Base-by-base conservation (phyloP, 2,329 filamentous ascomycete genomes). In the Helminthosporium solani region DNA sequence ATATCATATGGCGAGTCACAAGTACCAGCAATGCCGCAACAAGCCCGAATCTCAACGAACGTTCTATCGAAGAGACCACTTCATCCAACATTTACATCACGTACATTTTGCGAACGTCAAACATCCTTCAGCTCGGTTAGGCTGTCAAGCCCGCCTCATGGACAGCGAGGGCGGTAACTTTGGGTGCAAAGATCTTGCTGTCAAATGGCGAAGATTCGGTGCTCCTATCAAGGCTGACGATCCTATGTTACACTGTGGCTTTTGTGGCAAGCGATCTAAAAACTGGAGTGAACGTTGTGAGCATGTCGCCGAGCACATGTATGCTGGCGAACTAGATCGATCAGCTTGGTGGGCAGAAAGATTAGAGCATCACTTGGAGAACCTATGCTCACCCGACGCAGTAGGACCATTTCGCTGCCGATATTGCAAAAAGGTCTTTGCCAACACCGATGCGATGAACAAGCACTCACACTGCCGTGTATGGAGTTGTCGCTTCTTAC, bases 41-140 rank as follows among this genome's bases (percentile, higher is more conserved):
- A 67, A 69, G 44, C 62, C 64, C 7, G 66, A 68, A 33, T 58
- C 60, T 8, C 63, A 69, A 42, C 53, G 66, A n/a, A 69, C 66
- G 0, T 69, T 69, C 40, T 69, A 67, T 44, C 60, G 66, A 14
- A 56, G 66, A 30, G 66, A 69, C 37, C 65, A 68, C 34, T 68
- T 68, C 38, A 55, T 67, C 18, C 63, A 67, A 34, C 66, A 68
- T 42, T 46, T 68, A 2, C 66, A 68, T 37, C 64, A 67, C 28
- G 64, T 68, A 15, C 66, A 69, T 42, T 68, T 67, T 36, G 57
- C 56, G 2, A 67, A 65, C 9, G 47, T 53, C 12, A 68, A 68
- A 43, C 66, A 69, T 47, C 66, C 66, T 2, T 65, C 64, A 3
- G 57, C 57, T 1, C 54, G 57, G 4, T 56, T 62, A n/a, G 66